Conservation (phyloP, 129 eudicot species). For the Escallonia rubra region DNA sequence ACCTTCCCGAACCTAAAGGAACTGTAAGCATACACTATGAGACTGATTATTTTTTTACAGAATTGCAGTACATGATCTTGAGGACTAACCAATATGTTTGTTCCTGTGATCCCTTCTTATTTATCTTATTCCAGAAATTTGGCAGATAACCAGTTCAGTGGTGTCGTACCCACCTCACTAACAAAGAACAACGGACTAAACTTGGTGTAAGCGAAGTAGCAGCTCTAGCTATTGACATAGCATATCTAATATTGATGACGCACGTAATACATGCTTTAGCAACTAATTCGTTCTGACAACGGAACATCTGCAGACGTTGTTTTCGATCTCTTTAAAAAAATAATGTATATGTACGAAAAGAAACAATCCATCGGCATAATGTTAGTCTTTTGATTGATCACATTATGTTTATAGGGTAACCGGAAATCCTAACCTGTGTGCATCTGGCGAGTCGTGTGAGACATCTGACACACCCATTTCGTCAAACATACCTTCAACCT, state of each 20-base stretch:
- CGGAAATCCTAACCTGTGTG: constrained; percentile 54
- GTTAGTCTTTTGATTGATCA: neutral
- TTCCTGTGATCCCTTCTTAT: neutral
- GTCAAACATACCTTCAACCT: neutral
- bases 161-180: constrained; percentile 50
- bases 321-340: neutral
- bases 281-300: neutral
- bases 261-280: no score
- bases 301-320: neutral
- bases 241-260: no score
- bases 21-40: constrained; percentile 36
- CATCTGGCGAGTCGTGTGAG: constrained; percentile 29
- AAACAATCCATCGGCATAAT: neutral
- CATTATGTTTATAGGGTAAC: constrained; percentile 26
- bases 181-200: constrained; percentile 40
- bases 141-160: constrained; percentile 52
- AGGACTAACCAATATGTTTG: neutral
- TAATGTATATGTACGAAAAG: neutral
- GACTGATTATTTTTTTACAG: neutral
- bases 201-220: constrained; percentile 40
- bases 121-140: constrained; percentile 39
- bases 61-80: neutral
- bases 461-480: neutral
- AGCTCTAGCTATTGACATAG: no score
- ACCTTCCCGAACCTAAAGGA: constrained; percentile 40